Evolutionary conservation across 208 protist species (phyloP).

Genomic region (Leishmania amazonensis): DNA sequence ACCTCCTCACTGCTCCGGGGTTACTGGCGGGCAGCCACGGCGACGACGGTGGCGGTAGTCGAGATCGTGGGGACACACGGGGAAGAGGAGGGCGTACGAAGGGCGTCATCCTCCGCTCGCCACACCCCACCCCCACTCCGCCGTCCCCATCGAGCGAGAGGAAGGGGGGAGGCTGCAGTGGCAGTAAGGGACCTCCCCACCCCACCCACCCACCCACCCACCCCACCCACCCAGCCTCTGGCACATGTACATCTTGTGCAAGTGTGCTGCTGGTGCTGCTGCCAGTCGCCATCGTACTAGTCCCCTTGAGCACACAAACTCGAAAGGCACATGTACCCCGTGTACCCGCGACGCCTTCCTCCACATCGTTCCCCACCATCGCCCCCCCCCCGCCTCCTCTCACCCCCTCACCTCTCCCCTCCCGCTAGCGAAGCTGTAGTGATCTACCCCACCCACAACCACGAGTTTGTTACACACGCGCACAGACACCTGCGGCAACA

Average conservation of each 20-base stretch:
- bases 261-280: background rate
- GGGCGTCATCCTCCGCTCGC: background rate
- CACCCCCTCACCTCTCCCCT: background rate
- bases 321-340: background rate
- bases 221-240: background rate
- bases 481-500: background rate
- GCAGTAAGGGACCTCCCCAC: background rate
- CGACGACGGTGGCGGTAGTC: background rate
- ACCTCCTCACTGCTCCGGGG: background rate
- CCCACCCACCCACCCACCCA: no score
- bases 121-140: background rate
- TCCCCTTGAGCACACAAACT: background rate
- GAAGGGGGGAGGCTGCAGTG: background rate
- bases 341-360: background rate
- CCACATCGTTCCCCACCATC: background rate
- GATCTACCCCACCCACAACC: background rate
- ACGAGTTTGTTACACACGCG: background rate
- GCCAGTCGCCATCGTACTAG: background rate
- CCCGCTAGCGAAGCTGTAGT: no score
- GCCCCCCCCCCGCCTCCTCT: background rate
- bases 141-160: background rate
- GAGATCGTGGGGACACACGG: background rate
- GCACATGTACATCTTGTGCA: background rate
- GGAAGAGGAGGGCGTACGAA: background rate
- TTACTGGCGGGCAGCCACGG: background rate